phyloP scores from a whole-genome alignment of 2,329 filamentous ascomycete genomes.

The Herpotrichia juniperi region DNA sequence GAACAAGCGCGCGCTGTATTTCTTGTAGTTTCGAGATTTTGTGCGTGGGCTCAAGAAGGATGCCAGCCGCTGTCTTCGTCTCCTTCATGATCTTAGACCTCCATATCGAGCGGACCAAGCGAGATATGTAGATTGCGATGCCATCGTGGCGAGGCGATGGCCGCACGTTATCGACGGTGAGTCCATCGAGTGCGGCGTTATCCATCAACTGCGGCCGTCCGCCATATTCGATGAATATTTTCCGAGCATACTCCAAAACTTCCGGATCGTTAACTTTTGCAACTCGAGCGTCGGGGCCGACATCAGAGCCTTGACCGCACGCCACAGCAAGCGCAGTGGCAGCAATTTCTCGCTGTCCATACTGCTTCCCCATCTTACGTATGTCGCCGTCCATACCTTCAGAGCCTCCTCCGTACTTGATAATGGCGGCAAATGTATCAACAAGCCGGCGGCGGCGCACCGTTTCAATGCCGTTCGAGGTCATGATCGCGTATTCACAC shows the following conservation, averaged over 20 bases:
- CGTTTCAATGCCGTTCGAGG: conserved; percentile 87
- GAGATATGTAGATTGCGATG: conserved; percentile 83
- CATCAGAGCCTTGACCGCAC: conserved; percentile 88
- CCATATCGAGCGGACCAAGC: conserved; percentile 90
- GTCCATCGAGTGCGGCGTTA: conserved; percentile 67
- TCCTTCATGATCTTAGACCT: conserved; percentile 74
- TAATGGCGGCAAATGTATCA: conserved; percentile 86
- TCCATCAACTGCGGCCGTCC: conserved; percentile 86
- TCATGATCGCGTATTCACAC: conserved; percentile 87
- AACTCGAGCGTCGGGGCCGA: conserved; percentile 71
- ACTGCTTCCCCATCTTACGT: conserved; percentile 81
- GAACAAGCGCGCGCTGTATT: conserved; percentile 81
- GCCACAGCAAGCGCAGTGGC: conserved; percentile 92
- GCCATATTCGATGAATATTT: conserved; percentile 90
- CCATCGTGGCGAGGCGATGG: conserved; percentile 91
- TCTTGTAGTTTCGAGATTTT: conserved; percentile 70
- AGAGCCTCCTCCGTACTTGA: conserved; percentile 73
- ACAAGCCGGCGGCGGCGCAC: conserved; percentile 84
- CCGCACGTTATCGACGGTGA: conserved; percentile 79
- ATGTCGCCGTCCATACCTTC: conserved; percentile 84
- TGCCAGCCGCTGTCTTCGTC: conserved; percentile 60
- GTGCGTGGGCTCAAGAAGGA: conserved; percentile 72
- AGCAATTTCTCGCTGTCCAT: conserved; percentile 87
- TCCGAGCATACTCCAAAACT: conserved; percentile 82
- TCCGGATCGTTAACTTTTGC: conserved; percentile 79